These are phyloP conservation scores for Phialophora tarda DNA, from an alignment of 2,329 filamentous ascomycete species.

Conservation along the genomic window DNA sequence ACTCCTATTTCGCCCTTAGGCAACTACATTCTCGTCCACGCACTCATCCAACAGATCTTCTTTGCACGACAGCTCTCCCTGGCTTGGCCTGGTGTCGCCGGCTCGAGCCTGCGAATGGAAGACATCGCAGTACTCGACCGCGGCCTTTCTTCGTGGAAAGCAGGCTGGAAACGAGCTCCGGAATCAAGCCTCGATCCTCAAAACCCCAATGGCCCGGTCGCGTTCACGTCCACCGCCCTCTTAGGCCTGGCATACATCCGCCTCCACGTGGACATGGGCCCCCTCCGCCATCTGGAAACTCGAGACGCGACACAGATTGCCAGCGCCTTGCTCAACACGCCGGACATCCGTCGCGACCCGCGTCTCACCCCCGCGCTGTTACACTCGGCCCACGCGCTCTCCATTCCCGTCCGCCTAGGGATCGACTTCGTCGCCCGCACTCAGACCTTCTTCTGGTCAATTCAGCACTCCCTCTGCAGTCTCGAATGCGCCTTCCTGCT, in stretches of 20 bases:
- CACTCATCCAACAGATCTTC: conserved; percentile 61
- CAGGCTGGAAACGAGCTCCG: conserved; percentile 58
- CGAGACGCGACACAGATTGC: conserved; percentile 56
- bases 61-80: conserved; percentile 57
- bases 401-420: conserved; percentile 60
- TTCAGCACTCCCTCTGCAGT: conserved; percentile 61
- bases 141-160: conserved; percentile 58
- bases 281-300: conserved; percentile 54
- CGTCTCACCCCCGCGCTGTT: conserved; percentile 57
- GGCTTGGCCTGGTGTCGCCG: conserved; percentile 51
- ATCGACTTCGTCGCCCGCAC: conserved; percentile 60
- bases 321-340: conserved; percentile 51
- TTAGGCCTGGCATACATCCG: conserved; percentile 56
- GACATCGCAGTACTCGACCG: conserved; percentile 53
- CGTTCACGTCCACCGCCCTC: conserved; percentile 58
- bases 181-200: conserved; percentile 61
- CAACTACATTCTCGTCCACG: conserved; percentile 61
- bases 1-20: conserved; percentile 55
- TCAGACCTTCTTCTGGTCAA: conserved; percentile 62
- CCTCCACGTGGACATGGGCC: conserved; percentile 55
- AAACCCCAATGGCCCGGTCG: conserved; percentile 59
- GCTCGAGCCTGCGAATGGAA: conserved; percentile 52
- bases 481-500: conserved; percentile 59
- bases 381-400: conserved; percentile 61
- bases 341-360: conserved; percentile 51